Base-by-base conservation (phyloP, 108 stramenopile species). In the Skeletonema grethae region DNA sequence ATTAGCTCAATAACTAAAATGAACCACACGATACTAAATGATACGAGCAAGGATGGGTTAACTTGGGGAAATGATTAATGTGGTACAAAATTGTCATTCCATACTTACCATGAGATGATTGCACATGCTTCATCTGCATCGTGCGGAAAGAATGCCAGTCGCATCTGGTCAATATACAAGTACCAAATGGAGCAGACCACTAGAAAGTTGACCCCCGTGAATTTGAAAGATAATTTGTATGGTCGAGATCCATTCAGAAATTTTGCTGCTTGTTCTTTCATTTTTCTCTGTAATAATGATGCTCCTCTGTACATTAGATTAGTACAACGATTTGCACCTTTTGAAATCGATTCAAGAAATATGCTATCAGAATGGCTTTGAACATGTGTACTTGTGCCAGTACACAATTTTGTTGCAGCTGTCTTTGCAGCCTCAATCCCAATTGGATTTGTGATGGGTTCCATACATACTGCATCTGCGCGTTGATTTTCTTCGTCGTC, bases 141-240 rank as follows among this genome's bases (percentile, higher is more conserved):
- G 18, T 82, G 66, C 9, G 85, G 80, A 24, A 88, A 68, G 56
- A 88, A 91, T 0, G 81, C 90, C 79, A 92, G 69, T 45, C 87
- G 55, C 11, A 80, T 48, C 53, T 84, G 82, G 73, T 95, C 90
- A 24, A 91, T 67, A 36, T 86, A 92, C 65, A 89, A 77, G 67
- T 84, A 91, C 86, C 86, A 83, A 18, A 87, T 65, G 38, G 79
- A 84, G 77, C 94, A 92, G 1, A 89, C 3, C 10, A 95, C 94
- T 39, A 95, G 41, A 25, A 90, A 12, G 64, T 95, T 95, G 60
- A 95, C 87, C 53, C 80, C 84, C 4, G 93, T 92, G n/a, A 86
- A 64, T 12, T 84, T 81, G 28, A 87, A 30, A 18, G 68, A 66
- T 20, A 80, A 80, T 10, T 80, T 76, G 73, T 89, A 95, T 7